Evolutionary conservation across 371 early-diverging fungal species (phyloP).

Genomic region (Rhizopus delemar): DNA sequence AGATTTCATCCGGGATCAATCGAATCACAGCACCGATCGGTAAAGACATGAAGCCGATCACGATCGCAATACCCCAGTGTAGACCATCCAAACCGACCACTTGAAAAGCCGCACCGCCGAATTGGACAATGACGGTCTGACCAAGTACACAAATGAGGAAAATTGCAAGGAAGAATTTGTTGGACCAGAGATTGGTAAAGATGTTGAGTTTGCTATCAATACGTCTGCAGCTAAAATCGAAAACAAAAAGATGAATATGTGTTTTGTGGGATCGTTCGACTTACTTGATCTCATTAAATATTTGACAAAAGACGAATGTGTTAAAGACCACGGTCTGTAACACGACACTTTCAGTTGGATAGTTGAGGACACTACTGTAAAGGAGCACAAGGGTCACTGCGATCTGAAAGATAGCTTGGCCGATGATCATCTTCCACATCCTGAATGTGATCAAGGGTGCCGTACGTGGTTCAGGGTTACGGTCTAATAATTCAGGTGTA

Average conservation of each 20-base stretch:
- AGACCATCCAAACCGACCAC: slow-evolving; percentile 36
- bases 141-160: slow-evolving; percentile 50
- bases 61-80: slow-evolving; percentile 66
- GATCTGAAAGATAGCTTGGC: slow-evolving; percentile 57
- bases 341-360: slow-evolving; percentile 25
- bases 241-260: not conserved
- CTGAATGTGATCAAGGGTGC: slow-evolving; percentile 57
- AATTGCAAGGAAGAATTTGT: slow-evolving; percentile 54
- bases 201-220: slow-evolving; percentile 58
- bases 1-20: slow-evolving; percentile 51
- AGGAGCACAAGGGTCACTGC: slow-evolving; percentile 48
- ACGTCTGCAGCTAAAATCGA: slow-evolving; percentile 43
- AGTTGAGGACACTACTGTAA: slow-evolving; percentile 35
- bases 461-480: slow-evolving; percentile 56
- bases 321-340: slow-evolving; percentile 69
- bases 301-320: slow-evolving; percentile 75
- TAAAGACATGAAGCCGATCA: slow-evolving; percentile 59
- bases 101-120: slow-evolving; percentile 56
- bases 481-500: slow-evolving; percentile 51
- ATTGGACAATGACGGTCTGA: slow-evolving; percentile 54
- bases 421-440: slow-evolving; percentile 71
- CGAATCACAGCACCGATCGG: slow-evolving; percentile 68
- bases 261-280: not conserved
- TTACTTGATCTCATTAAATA: slow-evolving; percentile 71
- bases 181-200: slow-evolving; percentile 43